Conservation (phyloP, 75 land plant genomes). For the Cunninghamia lanceolata region DNA sequence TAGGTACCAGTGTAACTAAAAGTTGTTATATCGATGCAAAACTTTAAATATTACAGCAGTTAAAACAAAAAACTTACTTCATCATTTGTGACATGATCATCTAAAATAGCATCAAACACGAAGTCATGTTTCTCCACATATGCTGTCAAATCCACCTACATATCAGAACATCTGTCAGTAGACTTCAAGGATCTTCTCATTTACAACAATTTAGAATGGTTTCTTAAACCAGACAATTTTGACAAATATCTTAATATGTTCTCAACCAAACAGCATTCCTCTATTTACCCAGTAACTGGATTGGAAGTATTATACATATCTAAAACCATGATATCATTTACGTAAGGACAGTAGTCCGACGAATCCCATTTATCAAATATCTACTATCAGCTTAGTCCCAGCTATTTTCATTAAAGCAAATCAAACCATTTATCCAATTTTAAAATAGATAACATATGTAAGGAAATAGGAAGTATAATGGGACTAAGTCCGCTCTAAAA, state of each 20-base stretch:
- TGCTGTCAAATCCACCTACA: conserved; percentile 96
- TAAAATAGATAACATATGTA: not conserved
- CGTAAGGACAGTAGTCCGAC: too few species aligned
- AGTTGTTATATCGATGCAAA: not conserved
- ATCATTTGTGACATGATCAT: conserved; percentile 89
- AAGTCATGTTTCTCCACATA: conserved; percentile 99
- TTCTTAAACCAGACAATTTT: not conserved
- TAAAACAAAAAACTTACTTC: conserved; percentile 49
- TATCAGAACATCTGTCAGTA: not conserved
- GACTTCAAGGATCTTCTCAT: not conserved
- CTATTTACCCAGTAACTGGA: not conserved
- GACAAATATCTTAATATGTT: not conserved
- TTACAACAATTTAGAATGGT: not conserved
- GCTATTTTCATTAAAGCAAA: not conserved
- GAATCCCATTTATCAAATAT: not conserved
- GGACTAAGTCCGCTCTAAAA: not conserved
- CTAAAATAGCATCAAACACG: conserved; percentile 94
- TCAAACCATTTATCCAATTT: not conserved
- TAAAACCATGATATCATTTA: not conserved
- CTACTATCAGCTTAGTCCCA: not conserved
- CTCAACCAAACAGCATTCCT: not conserved
- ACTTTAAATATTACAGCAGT: not conserved
- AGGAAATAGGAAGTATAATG: not conserved
- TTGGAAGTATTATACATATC: not conserved
- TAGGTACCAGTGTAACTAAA: conserved; percentile 4